phyloP scores from a whole-genome alignment of 2,329 filamentous ascomycete genomes.

The Drechmeria coniospora region DNA sequence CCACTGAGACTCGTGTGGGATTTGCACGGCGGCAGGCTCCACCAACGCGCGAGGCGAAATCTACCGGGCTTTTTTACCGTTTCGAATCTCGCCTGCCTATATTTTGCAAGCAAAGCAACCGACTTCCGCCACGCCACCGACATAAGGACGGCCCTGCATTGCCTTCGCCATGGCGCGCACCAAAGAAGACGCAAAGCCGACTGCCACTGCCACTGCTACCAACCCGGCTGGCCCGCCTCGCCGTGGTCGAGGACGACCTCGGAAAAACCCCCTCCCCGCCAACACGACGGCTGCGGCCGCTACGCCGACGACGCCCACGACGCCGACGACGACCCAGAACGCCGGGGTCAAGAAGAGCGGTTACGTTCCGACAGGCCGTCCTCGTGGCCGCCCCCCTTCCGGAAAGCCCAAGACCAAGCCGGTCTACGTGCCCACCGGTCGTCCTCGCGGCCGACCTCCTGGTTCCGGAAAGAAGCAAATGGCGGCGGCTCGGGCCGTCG shows the following conservation, averaged over 20 bases:
- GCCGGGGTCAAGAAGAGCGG: conserved; percentile 23
- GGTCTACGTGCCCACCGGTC: background rate
- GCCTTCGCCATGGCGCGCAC: conserved; percentile 15
- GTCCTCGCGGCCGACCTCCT: conserved; percentile 9
- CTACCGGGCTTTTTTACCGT: no score
- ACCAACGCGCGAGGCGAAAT: background rate
- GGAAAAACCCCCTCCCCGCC: no score
- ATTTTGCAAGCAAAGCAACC: background rate
- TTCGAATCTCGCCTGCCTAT: no score
- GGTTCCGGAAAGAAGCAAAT: conserved; percentile 20
- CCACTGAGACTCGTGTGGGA: no score
- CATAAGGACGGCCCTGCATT: conserved; percentile 1
- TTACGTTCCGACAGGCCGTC: conserved; percentile 21
- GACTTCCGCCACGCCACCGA: background rate
- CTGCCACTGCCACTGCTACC: conserved; percentile 1
- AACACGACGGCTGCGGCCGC: no score
- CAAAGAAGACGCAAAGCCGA: conserved; percentile 12
- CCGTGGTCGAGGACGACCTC: conserved; percentile 10
- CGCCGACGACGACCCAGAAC: no score
- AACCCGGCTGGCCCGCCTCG: conserved; percentile 4
- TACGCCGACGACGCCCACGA: no score
- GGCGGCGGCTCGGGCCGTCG: conserved; percentile 1
- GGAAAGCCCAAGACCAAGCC: conserved; percentile 20
- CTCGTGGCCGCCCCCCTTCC: conserved; percentile 29
- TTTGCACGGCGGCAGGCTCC: no score